Evolutionary conservation across 2,329 filamentous ascomycete genomes (phyloP), one percentile per base, ranked within the genome.

Genomic region (Lasiodiplodia gonubiensis): DNA sequence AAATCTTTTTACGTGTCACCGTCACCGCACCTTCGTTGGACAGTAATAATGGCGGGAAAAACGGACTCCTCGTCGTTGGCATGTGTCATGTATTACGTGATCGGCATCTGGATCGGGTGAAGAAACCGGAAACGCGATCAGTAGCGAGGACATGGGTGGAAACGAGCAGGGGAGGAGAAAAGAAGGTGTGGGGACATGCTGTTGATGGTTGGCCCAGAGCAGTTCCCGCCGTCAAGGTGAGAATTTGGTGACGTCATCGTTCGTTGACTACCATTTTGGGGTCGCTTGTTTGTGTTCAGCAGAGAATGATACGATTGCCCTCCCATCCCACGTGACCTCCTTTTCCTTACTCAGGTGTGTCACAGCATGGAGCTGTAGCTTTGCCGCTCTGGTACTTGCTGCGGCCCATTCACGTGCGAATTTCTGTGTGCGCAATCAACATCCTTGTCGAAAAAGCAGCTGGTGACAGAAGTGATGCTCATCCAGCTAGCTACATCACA

Each of bases 211-310:
- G 42, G 39, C 39, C 16, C 16, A 3, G 14, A n/a, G 39, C 39
- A 46, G 39, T 46, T 42, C 18, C 30, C 30, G 10, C 30, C 30
- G 30, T 10, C 8, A 33, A 10, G 30, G 16, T 27, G 51, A 30
- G n/a, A 25, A 18, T 27, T n/a, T 21, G 2, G 14, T 37, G 55
- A 59, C 55, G 55, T 59, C 55, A 59, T 59, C 14, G 21, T 18
- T 59, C 55, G 14, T 30, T 8, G 55, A 5, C 27, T 59, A 25
- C 55, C 55, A 21, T 37, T 59, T 59, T 33, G n/a, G 53, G 53
- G 18, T 27, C 16, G 42, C 14, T 46, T 2, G 30, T 33, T 8
- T 33, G 30, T 33, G 30, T 10, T 33, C 10, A 10, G 30, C 30
- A 8, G 7, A 8, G 30, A 10, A 33, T 33, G 30, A 33, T 33